Conservation (phyloP, 129 eudicot genomes). For the Rutidosis leptorrhynchoides region DNA sequence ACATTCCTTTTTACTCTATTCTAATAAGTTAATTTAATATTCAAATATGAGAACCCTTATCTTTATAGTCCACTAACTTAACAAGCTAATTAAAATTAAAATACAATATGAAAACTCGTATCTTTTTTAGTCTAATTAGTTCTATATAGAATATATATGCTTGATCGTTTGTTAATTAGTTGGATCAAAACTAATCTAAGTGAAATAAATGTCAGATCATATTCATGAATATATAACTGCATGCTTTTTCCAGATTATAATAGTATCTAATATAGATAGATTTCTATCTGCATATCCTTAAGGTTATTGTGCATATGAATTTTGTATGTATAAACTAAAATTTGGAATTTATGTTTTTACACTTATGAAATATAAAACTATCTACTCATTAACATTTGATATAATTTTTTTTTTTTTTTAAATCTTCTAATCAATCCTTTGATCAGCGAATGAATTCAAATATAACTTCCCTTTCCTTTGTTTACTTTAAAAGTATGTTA, state of each 20-base stretch:
- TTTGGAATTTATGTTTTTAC: background rate
- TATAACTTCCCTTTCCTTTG: background rate
- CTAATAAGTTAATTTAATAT: background rate
- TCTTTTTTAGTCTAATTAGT: background rate
- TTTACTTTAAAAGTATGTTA: background rate
- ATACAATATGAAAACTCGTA: background rate
- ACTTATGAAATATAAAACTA: background rate
- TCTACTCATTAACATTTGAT: background rate
- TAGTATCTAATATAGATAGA: background rate
- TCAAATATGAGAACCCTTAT: background rate
- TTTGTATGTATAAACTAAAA: too few relatives aligned
- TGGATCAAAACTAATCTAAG: background rate
- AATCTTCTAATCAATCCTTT: background rate
- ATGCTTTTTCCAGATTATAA: background rate
- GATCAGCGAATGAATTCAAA: constrained; percentile 8
- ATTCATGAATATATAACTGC: background rate
- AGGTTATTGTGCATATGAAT: background rate
- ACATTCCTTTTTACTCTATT: background rate
- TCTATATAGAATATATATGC: background rate
- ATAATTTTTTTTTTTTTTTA: background rate
- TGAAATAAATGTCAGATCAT: background rate
- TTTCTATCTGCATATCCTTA: background rate
- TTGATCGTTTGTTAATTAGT: background rate
- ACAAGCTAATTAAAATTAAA: background rate
- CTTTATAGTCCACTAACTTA: background rate